phyloP scores from a whole-genome alignment of 805 yeast species.

The Candida coleopterorum region DNA sequence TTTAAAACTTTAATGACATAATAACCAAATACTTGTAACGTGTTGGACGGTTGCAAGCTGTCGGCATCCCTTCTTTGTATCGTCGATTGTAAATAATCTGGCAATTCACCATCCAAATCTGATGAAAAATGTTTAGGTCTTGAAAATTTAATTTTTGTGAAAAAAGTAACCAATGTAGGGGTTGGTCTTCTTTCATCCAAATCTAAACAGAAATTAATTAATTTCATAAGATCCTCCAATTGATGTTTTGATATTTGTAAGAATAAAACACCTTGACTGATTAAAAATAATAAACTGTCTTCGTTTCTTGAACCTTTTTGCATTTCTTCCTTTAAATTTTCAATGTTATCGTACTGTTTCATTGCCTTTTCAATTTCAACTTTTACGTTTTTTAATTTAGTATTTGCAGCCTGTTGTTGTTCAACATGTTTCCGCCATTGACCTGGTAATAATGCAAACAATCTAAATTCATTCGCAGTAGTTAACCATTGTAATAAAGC shows the following conservation, averaged over 20 bases:
- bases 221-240: constrained; percentile 9
- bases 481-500: constrained; percentile 20
- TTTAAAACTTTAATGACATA: constrained; percentile 15
- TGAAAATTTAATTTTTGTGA: constrained; percentile 11
- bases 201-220: constrained; percentile 17
- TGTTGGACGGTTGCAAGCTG: constrained; percentile 19
- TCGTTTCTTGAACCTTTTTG: constrained; percentile 15
- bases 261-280: constrained; percentile 21
- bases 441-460: constrained; percentile 14
- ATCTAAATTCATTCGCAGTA: constrained; percentile 25
- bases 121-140: constrained; percentile 7
- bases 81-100: constrained; percentile 7
- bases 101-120: constrained; percentile 5
- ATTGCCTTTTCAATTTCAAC: constrained; percentile 9
- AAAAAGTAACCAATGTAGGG: constrained; percentile 15
- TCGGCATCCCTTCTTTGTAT: constrained; percentile 25
- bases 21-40: constrained; percentile 18
- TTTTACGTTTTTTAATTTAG: constrained; percentile 11
- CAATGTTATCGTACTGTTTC: constrained; percentile 8
- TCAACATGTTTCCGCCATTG: constrained; percentile 8
- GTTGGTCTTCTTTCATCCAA: constrained; percentile 19
- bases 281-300: constrained; percentile 20
- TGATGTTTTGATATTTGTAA: constrained; percentile 17
- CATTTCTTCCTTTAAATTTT: constrained; percentile 9
- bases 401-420: constrained; percentile 15